Base-by-base conservation (phyloP, 495 filamentous ascomycete species). In the Penicillium verhagenii region DNA sequence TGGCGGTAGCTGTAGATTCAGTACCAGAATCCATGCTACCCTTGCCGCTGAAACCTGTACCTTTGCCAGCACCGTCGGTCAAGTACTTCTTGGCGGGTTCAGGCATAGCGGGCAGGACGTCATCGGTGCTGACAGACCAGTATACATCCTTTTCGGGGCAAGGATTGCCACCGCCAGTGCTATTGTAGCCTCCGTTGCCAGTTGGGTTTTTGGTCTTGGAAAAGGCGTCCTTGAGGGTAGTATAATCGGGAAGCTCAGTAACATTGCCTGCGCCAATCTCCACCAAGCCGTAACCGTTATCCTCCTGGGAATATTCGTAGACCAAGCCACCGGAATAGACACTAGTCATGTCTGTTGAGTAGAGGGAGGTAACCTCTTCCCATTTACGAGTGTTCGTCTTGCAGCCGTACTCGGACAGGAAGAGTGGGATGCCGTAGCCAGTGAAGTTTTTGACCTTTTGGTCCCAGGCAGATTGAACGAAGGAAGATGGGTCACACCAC, bases 261-360 rank as follows among this genome's bases (percentile, higher is more conserved):
- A 86, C 79, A 38, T 74, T 71, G 51, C 69, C 69, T 58, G 83
- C 82, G 52, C 71, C 66, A 66, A 98, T 81, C 44, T 81, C 69
- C 61, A 89, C 90, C 42, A 97, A 83, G 53, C 93, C 93, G 74
- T 84, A 97, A 23, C 76, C 60, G 76, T 82, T 88, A 31, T 74
- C 72, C 67, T 93, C 92, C 71, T 92, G 72, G 53, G 87, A 86
- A 76, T 96, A 97, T 72, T 97, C 93, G 75, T 97, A 97, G 67
- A 96, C 89, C 39, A 97, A 84, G 63, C 93, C 93, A 58, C 94
- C 93, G 52, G 93, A 97, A 81, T 96, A 97, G 56, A 97, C 94
- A 46, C 71, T 55, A 4, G 90, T 93, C 94, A 97, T 98, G 53
- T 95, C 65, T 18, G 71, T 73, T 69, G 79, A 83, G 83, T 97